These are phyloP conservation scores for Fusarium buxicola DNA, from an alignment of 2,329 filamentous ascomycete species.

Conservation along the genomic window DNA sequence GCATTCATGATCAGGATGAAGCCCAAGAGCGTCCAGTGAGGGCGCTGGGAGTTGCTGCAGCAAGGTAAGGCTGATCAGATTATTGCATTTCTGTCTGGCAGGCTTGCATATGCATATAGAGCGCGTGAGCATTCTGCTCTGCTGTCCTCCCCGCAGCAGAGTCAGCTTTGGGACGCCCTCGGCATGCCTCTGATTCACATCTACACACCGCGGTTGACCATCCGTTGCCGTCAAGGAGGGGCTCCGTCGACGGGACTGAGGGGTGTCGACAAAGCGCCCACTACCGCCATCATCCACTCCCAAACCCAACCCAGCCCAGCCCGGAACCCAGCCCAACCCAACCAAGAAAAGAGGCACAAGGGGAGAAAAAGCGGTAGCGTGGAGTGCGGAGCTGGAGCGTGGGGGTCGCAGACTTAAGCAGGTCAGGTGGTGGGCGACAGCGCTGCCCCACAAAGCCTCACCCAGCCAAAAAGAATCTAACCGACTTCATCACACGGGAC, in stretches of 20 bases:
- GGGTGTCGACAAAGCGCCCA: neutral
- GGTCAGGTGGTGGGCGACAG: constrained; percentile 34
- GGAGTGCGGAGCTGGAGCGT: constrained; percentile 33
- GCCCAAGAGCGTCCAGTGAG: neutral
- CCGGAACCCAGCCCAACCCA: neutral
- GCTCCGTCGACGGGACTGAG: constrained; percentile 1
- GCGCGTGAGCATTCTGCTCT: constrained; percentile 4
- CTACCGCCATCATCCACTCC: too few relatives aligned
- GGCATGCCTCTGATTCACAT: constrained; percentile 7
- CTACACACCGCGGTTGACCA: constrained; percentile 6
- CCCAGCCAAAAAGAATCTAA: constrained; percentile 25
- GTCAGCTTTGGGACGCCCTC: neutral
- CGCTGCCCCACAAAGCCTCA: constrained; percentile 20
- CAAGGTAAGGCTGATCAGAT: constrained; percentile 11
- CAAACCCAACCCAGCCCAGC: neutral
- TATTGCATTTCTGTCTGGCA: constrained; percentile 8
- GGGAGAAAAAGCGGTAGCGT: constrained; percentile 28
- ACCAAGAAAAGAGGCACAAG: constrained; percentile 23
- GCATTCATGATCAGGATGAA: constrained; percentile 9
- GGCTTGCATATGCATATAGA: constrained; percentile 1
- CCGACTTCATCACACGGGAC: constrained; percentile 5
- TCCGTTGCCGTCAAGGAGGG: constrained; percentile 2
- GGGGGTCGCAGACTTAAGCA: constrained; percentile 23
- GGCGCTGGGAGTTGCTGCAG: neutral
- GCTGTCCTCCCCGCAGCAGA: constrained; percentile 11